Evolutionary conservation across 768 basidiomycete genomes (phyloP), one percentile per base, ranked within the genome.

Genomic region (Chalciporus sphaerocephalus): DNA sequence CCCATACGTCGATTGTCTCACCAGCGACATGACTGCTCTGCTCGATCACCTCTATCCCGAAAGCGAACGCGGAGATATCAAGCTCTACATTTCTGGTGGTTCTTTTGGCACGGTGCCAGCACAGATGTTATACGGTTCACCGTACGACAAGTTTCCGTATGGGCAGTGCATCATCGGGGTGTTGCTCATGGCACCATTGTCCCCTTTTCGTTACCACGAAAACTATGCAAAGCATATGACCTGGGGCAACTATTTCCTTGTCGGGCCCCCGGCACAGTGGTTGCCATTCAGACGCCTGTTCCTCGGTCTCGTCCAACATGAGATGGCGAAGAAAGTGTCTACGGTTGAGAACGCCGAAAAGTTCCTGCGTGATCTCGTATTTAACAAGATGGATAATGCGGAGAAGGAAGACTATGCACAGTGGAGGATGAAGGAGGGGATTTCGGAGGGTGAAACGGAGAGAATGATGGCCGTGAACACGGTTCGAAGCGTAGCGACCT

Each of bases 101-200:
- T 79, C 78, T 3, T 79, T 73, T 51, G 81, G 81, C 16, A 76
- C 74, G 0, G 68, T 72, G 10, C 65, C 73, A 3, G 74, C 80
- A 1, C 81, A 82, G 65, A 78, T 81, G 28, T 54, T 83, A 11
- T 81, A 77, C 47, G 76, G 74, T 2, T 70, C 75, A 0, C 56
- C 77, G 0, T 75, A 74, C 60, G 68, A 74, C 53, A 51, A 61
- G 13, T 83, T 83, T 48, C 78, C 78, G 6, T 67, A 72, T 22
- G 76, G 75, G 16, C 62, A 67, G 13, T 61, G 69, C 39, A 69
- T 81, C 50, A 64, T 56, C 5, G 75, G 74, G 2, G 65, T 79
- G 52, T 50, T 82, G 38, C 67, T 83, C 35, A 57, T 75, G 22
- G 72, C 65, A 2, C 66, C 80, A 0, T 49, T 73, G 51, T 67